phyloP scores from a whole-genome alignment of 2,329 filamentous ascomycete genomes.

The Aureobasidium lini region DNA sequence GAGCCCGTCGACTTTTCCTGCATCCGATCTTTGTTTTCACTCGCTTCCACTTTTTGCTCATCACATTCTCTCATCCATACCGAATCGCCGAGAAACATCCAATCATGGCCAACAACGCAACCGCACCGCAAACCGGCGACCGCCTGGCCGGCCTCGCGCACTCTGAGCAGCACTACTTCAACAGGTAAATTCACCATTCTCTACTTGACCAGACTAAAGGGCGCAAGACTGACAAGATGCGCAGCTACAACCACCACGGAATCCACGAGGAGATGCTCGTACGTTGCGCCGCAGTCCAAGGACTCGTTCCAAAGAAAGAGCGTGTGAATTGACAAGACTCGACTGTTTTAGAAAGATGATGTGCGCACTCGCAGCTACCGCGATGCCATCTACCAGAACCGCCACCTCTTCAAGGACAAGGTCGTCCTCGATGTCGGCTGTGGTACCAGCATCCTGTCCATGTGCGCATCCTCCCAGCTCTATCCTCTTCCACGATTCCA shows the following conservation, averaged over 20 bases:
- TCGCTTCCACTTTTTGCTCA: neutral
- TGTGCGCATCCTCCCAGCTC: constrained; percentile 52
- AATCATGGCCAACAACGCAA: constrained; percentile 22
- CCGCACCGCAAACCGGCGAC: constrained; percentile 16
- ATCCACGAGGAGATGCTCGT: constrained; percentile 99
- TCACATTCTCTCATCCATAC: neutral
- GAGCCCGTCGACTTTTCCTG: neutral
- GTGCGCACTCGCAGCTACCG: constrained; percentile 95
- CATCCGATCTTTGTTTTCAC: neutral
- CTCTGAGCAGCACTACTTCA: constrained; percentile 98
- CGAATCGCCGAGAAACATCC: neutral
- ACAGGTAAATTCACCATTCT: constrained; percentile 57
- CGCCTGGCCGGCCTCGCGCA: constrained; percentile 68
- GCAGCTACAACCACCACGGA: constrained; percentile 49
- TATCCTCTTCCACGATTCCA: neutral
- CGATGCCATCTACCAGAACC: constrained; percentile 95
- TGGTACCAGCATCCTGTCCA: constrained; percentile 95
- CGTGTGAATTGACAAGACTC: neutral
- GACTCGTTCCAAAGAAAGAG: neutral
- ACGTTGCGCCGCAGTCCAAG: constrained; percentile 36
- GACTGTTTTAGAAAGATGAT: constrained; percentile 74
- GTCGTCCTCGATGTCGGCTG: constrained; percentile 95
- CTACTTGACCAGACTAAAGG: neutral
- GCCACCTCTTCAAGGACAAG: constrained; percentile 86
- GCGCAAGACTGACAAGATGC: constrained; percentile 19